These are phyloP conservation scores for Diospyros kaki DNA, from an alignment of 148 eudicot species.

Conservation along the genomic window DNA sequence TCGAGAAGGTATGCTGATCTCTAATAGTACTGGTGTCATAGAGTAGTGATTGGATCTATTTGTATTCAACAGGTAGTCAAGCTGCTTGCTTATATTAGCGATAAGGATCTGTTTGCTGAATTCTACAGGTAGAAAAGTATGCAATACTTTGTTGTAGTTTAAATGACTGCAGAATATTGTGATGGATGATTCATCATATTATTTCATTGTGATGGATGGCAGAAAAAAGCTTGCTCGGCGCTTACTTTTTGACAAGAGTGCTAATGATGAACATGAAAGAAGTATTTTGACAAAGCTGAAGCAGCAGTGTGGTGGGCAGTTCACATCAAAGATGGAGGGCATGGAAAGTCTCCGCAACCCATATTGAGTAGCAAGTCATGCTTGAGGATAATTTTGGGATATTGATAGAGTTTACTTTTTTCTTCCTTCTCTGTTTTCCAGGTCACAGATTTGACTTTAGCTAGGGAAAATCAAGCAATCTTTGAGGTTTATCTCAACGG, in stretches of 20 bases:
- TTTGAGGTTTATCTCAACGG: no score
- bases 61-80: slow-evolving; percentile 47
- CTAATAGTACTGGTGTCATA: not conserved
- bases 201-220: not conserved
- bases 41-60: not conserved
- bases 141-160: not conserved
- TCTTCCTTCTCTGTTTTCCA: not conserved
- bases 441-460: not conserved
- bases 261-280: not conserved
- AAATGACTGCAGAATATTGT: not conserved
- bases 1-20: slow-evolving; percentile 48
- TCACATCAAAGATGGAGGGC: slow-evolving; percentile 1
- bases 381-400: no score
- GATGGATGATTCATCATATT: not conserved
- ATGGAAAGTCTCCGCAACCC: not conserved
- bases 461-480: not conserved
- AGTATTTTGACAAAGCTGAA: slow-evolving; percentile 1
- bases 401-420: no score
- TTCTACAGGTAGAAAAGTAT: slow-evolving; percentile 50
- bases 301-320: not conserved
- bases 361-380: no score
- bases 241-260: slow-evolving; percentile 4
- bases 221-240: slow-evolving; percentile 3
- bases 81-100: slow-evolving; percentile 70
- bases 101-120: slow-evolving; percentile 75